Evolutionary conservation across 2,329 filamentous ascomycete species (phyloP).

Genomic region (Mycogone perniciosa): DNA sequence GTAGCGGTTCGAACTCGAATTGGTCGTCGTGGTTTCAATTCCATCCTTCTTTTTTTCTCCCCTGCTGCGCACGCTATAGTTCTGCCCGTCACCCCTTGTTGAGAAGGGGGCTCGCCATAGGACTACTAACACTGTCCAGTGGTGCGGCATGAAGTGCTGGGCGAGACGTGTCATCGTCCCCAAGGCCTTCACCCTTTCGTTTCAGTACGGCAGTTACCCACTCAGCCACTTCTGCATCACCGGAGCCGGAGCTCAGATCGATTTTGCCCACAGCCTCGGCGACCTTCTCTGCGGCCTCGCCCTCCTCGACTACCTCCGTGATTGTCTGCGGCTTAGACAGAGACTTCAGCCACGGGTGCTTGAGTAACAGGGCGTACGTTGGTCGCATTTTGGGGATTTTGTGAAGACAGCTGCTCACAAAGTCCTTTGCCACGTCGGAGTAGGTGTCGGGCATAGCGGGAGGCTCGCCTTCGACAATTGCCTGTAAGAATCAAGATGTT

Average conservation of each 20-base stretch:
- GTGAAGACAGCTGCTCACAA: conserved; percentile 84
- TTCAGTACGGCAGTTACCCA: conserved; percentile 76
- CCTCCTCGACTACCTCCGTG: conserved; percentile 61
- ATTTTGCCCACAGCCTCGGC: conserved; percentile 40
- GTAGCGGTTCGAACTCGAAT: too few relatives aligned
- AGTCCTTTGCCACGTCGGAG: conserved; percentile 73
- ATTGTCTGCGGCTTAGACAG: conserved; percentile 73
- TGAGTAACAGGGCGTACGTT: conserved; percentile 84
- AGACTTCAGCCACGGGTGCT: conserved; percentile 79
- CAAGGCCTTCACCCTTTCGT: conserved; percentile 43
- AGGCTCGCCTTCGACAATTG: conserved; percentile 95
- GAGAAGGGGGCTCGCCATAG: conserved; percentile 35
- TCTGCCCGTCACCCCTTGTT: background rate
- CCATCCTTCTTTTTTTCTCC: background rate
- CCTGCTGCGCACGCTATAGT: conserved; percentile 13
- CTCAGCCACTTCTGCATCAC: conserved; percentile 75
- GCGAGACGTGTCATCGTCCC: conserved; percentile 46
- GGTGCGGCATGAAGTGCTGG: conserved; percentile 86
- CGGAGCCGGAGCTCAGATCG: conserved; percentile 34
- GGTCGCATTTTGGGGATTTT: conserved; percentile 89
- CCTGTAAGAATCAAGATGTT: conserved; percentile 45
- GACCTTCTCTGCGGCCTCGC: conserved; percentile 39
- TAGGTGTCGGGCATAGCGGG: conserved; percentile 78
- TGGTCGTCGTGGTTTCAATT: background rate
- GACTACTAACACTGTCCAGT: conserved; percentile 61